Percentiles rank a stretch among this genome's conserved stretches.
Evolutionary conservation across 345 rosid species (phyloP).

Genomic region (Litchi chinensis): DNA sequence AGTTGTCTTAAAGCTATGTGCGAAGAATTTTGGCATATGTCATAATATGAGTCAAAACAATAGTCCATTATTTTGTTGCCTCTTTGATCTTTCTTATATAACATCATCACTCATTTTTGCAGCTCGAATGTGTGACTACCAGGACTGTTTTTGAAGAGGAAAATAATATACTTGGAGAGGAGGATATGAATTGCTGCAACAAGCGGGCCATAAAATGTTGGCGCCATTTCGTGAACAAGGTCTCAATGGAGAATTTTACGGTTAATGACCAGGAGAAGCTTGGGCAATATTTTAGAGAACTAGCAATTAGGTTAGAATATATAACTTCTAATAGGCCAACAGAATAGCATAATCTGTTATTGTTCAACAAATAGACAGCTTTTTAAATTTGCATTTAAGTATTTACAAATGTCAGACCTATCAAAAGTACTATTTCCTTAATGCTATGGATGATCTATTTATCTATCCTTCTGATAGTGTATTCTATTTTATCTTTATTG

Average conservation of each 20-base stretch:
- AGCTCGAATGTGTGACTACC: background rate
- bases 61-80: too few species aligned
- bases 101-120: background rate
- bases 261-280: background rate
- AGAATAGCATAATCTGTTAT: background rate
- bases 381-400: too few species aligned
- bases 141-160: background rate
- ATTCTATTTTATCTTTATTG: too few species aligned
- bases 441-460: background rate
- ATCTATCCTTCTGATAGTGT: background rate
- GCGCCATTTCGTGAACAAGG: background rate
- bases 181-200: background rate
- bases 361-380: background rate
- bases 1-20: too few species aligned
- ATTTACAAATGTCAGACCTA: background rate
- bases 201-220: background rate
- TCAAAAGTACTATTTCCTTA: too few species aligned
- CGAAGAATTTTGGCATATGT: background rate
- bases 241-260: background rate
- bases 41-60: too few species aligned
- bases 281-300: background rate
- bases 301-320: background rate
- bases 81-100: too few species aligned
- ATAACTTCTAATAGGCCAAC: background rate
- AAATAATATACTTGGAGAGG: background rate